Base-by-base conservation (phyloP, 352 stramenopile genomes). In the Pythium periplocum region DNA sequence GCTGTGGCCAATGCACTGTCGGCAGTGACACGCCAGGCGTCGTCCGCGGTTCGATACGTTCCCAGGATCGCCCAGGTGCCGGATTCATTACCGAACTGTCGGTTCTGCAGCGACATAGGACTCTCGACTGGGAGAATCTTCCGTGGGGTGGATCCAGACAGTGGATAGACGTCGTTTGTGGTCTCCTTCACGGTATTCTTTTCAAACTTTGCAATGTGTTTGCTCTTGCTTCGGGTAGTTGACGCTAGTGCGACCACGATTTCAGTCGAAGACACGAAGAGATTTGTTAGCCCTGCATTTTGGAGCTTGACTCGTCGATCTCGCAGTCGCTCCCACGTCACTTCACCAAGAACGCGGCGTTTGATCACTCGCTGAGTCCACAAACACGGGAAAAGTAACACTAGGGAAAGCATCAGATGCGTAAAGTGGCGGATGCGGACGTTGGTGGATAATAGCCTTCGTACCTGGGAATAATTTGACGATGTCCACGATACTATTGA, bases 361-460 rank as follows among this genome's bases (percentile, higher is more conserved):
- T 63, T 62, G 7, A 89, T 65, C 6, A 89, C 73, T 9, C 61
- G 71, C 33, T 83, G 78, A 6, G 55, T 35, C 78, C 78, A 89
- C 12, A 84, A 57, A 33, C 70, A 81, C n/a, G 78, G 75, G 44
- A 84, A 86, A 1, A 87, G 43, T 10, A 89, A 56, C 41, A 83
- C 78, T 88, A 36, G 17, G 31, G 4, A 58, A 41, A 42, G 38
- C 38, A 8, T 12, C 38, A 8, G 7, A 42, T 42, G 38, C 0
- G 51, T 36, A 33, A 26, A 26, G 17, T 26, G 17, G 17, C 17
- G 17, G 17, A 26, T 26, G 17, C 17, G 17, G 17, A 26, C 17
- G 17, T 26, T 26, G 17, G 17, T 26, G 9, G 58, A 32, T 43
- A 50, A 5, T 37, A 36, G n/a, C 17, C 3, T 45, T 1, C 4